Percentiles rank a stretch among this genome's conserved stretches.
Conservation (phyloP, 495 filamentous ascomycete species). For the Achaetomiella virescens region DNA sequence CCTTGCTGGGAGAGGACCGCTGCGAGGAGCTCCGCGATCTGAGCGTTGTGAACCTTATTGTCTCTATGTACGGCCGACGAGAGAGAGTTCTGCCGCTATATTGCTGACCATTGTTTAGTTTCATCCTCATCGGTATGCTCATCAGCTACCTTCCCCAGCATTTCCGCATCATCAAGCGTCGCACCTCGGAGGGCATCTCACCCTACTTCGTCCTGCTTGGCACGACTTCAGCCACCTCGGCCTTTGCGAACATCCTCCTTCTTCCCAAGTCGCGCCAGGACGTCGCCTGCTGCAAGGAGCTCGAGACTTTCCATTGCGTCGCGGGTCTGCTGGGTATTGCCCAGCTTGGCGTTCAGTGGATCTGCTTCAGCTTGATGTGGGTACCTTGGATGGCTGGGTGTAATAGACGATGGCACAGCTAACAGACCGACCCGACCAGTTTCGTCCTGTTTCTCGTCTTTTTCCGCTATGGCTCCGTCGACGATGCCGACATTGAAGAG, state of each 20-base stretch:
- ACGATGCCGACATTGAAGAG: constrained; percentile 35
- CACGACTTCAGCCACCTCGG: constrained; percentile 76
- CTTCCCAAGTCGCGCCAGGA: constrained; percentile 71
- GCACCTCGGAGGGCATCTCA: constrained; percentile 91
- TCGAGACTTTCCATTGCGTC: constrained; percentile 75
- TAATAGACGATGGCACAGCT: not conserved
- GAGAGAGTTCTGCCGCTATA: not conserved
- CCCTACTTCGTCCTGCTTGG: constrained; percentile 91
- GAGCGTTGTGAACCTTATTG: constrained; percentile 52
- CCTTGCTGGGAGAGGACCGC: constrained; percentile 29
- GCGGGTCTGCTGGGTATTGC: constrained; percentile 79
- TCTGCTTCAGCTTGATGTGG: constrained; percentile 85
- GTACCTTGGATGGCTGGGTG: constrained; percentile 24
- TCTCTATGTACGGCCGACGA: constrained; percentile 50
- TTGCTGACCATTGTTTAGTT: constrained; percentile 39
- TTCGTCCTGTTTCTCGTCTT: constrained; percentile 82
- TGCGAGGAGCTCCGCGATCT: constrained; percentile 49
- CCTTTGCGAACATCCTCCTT: constrained; percentile 85
- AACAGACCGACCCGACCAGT: constrained; percentile 37
- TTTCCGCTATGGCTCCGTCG: constrained; percentile 60
- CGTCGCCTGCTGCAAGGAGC: constrained; percentile 73
- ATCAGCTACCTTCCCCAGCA: constrained; percentile 94
- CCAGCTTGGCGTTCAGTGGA: constrained; percentile 87
- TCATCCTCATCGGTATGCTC: constrained; percentile 86
- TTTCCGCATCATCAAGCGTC: constrained; percentile 75